Evolutionary conservation across 2,329 filamentous ascomycete genomes (phyloP), one percentile per base, ranked within the genome.

Genomic region (Fusarium metavorans): DNA sequence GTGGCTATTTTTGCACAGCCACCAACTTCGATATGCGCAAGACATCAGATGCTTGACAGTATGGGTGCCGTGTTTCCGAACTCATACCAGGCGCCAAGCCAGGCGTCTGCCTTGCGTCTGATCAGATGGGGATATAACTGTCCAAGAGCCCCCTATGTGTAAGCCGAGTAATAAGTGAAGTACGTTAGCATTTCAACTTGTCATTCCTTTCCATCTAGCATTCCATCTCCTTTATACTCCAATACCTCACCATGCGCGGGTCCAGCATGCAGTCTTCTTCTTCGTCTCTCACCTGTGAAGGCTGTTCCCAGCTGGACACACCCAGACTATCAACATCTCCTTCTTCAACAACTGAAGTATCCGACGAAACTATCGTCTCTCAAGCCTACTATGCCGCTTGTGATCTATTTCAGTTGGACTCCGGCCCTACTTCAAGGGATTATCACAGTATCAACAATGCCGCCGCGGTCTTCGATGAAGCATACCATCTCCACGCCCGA

Each of bases 401-500:
- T 6, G 35, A 23, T 11, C 4, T 59, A 6, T 8, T 39, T 6
- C 25, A 41, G 6, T 14, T 41, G 10, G 56, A 41, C 13, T 18
- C 10, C 18, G 6, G 18, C 4, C 18, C 25, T 16, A 27, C 10
- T 6, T 32, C 48, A 16, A 35, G 4, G 3, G 39, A 54, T 13
- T 7, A 27, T 9, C 2, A 11, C 2, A 23, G n/a, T 6, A 41
- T 10, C n/a, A 27, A 37, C 4, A 2, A 34, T 8, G 4, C 27
- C 6, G 23, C 25, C 4, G 25, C 64, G 3, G 52, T 39, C 6
- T 69, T 69, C 39, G 50, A 50, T 2, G 48, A 45, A 23, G 64
- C 32, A 6, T 69, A 69, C 7, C 37, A 54, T 11, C 50, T 34
- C 5, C 34, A 69, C n/a, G 66, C 57, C 5, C 59, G 56, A n/a